Evolutionary conservation across 306 rosid genomes (phyloP), one percentile per base, ranked within the genome.

Genomic region (Crotalaria pallida): DNA sequence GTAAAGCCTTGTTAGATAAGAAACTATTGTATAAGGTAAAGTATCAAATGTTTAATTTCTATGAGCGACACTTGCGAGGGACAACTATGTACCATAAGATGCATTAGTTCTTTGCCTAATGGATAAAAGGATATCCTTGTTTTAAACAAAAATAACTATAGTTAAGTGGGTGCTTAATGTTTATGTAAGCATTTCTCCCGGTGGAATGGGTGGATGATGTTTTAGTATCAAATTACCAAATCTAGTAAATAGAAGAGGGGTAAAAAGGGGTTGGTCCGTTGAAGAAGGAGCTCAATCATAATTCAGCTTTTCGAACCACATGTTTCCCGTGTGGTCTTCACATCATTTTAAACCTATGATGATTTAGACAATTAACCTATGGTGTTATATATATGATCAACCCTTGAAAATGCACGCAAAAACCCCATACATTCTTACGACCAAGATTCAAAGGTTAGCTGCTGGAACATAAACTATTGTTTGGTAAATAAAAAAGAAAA

Each of bases 231-330:
- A 70, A 18, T 58, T 47, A n/a, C 43, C 49, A 56, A n/a, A 22
- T 29, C 53, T 63, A 55, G 0, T 19, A 53, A 48, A 17, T 19
- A 53, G 10, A 24, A 38, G 9, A 13, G 18, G 48, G 33, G 1
- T 7, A 33, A 49, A 48, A 10, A 62, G 23, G 26, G 12, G 47
- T 18, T 18, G 17, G 58, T 44, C 18, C 22, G 57, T 44, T n/a
- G 19, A 51, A 50, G 41, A 34, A 21, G 44, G 26, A 45, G 33
- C 62, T 9, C 27, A 53, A 12, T 74, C 38, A 0, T 29, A 65
- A 44, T 26, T 27, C 50, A 65, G 65, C 79, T 65, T 55, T 36
- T 19, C 13, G 43, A 53, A 51, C 15, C 19, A 75, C 62, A 63
- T 4, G 31, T 33, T 23, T 56, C 38, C 55, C 53, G 11, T 45